Percentiles rank a stretch among this genome's conserved stretches.
Conservation (phyloP, 225 moss, liverwort and hornwort species). For the Straminergon stramineum region DNA sequence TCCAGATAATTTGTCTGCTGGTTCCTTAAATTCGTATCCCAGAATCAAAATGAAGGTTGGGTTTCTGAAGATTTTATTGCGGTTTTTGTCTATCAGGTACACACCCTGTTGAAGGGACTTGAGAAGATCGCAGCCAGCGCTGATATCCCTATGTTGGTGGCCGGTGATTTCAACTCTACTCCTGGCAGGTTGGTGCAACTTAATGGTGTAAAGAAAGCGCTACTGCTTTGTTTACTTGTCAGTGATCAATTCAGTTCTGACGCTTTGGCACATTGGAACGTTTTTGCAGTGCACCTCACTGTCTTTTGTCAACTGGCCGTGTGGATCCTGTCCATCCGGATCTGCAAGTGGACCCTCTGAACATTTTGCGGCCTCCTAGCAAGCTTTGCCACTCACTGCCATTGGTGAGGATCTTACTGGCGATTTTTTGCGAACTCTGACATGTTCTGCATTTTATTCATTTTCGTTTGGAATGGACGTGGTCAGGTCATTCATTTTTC, state of each 20-base stretch:
- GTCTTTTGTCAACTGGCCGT: constrained; percentile 76
- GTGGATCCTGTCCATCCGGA: constrained; percentile 88
- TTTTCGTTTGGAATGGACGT: neutral
- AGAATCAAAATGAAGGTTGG: neutral
- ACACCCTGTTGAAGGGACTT: constrained; percentile 86
- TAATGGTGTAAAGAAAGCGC: neutral
- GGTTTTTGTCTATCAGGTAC: constrained; percentile 40
- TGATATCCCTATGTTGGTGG: constrained; percentile 97
- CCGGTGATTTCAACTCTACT: constrained; percentile 92
- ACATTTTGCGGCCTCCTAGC: constrained; percentile 88
- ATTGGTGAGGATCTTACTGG: constrained; percentile 38
- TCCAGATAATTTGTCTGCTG: neutral
- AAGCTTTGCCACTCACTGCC: constrained; percentile 90
- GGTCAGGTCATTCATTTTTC: neutral
- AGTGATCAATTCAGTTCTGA: neutral
- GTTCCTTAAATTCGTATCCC: neutral
- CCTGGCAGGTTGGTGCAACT: constrained; percentile 67
- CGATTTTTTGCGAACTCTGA: neutral
- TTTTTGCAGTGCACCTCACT: constrained; percentile 83
- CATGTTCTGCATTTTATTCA: neutral
- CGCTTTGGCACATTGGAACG: neutral
- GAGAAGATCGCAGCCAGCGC: constrained; percentile 99
- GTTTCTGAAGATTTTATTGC: neutral
- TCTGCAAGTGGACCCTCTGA: constrained; percentile 86
- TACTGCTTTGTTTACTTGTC: neutral